A percentile compares a stretch with the other conserved stretches of the same genome.
These are phyloP conservation scores for Podospora anserina DNA, from an alignment of 495 filamentous ascomycete species.

Conservation along the genomic window DNA sequence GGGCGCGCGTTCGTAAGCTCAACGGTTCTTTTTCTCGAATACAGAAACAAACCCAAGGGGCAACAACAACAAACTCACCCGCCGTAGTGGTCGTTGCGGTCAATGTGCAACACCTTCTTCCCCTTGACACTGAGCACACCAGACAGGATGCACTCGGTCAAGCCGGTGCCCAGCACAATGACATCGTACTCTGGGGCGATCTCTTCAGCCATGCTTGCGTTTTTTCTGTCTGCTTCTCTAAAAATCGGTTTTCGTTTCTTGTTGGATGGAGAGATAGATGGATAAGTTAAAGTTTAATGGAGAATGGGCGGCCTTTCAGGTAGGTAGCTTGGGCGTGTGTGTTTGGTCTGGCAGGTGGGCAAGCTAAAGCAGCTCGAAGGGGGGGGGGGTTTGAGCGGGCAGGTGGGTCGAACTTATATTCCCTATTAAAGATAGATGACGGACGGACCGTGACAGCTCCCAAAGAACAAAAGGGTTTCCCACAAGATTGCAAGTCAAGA, in stretches of 20 bases:
- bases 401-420: not conserved
- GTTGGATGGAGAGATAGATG: slow-evolving; percentile 3
- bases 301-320: not conserved
- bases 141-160: slow-evolving; percentile 98
- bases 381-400: not conserved
- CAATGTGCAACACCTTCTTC: slow-evolving; percentile 98
- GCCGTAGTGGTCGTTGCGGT: slow-evolving; percentile 98
- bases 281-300: not conserved
- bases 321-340: not conserved
- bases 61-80: slow-evolving; percentile 59
- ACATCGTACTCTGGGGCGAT: slow-evolving; percentile 97
- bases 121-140: slow-evolving; percentile 98
- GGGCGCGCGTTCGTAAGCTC: slow-evolving; percentile 26
- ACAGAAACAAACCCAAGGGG: slow-evolving; percentile 9
- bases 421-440: not conserved
- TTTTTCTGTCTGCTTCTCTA: not conserved
- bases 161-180: slow-evolving; percentile 93
- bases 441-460: not conserved
- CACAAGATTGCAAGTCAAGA: not conserved
- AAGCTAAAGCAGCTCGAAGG: not conserved
- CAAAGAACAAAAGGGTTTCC: slow-evolving; percentile 2
- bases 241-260: not conserved
- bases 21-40: not conserved
- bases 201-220: slow-evolving; percentile 70
- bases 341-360: too few species aligned